Percentiles rank a stretch among this genome's conserved stretches.
Evolutionary conservation across 2,329 filamentous ascomycete species (phyloP).

Genomic region (Apiospora kogelbergensis): DNA sequence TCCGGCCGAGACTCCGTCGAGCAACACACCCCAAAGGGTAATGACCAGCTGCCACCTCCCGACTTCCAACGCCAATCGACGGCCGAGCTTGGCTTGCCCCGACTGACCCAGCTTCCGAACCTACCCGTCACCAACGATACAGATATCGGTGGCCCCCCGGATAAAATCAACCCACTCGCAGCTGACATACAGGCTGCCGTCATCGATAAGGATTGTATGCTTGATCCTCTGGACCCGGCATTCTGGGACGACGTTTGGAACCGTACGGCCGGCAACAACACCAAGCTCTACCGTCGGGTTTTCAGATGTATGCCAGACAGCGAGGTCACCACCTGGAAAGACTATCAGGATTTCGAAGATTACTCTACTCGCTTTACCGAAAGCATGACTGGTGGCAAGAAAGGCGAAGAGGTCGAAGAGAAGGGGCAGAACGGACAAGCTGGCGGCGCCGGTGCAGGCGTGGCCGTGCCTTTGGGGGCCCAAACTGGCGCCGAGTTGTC

Average conservation of each 20-base stretch:
- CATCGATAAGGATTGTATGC: constrained; percentile 91
- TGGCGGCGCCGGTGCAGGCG: constrained; percentile 21
- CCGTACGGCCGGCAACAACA: constrained; percentile 87
- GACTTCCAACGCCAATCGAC: constrained; percentile 60
- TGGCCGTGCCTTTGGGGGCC: constrained; percentile 24
- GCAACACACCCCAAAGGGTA: constrained; percentile 33
- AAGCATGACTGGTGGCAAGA: constrained; percentile 58
- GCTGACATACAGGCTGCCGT: constrained; percentile 71
- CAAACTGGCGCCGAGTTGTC: constrained; percentile 21
- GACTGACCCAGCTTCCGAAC: constrained; percentile 68
- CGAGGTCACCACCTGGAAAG: constrained; percentile 88
- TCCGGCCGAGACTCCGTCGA: constrained; percentile 35
- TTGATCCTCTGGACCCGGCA: constrained; percentile 75
- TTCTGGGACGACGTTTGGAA: constrained; percentile 92
- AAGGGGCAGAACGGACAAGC: constrained; percentile 34
- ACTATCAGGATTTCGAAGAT: constrained; percentile 80
- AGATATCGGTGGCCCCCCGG: constrained; percentile 72
- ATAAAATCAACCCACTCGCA: constrained; percentile 51
- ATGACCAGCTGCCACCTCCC: constrained; percentile 57
- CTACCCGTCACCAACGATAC: constrained; percentile 73
- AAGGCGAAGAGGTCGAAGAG: constrained; percentile 50
- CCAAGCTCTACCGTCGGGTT: constrained; percentile 86
- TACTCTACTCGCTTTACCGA: constrained; percentile 79
- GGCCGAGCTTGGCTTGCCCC: constrained; percentile 65
- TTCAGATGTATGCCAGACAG: constrained; percentile 98